Conservation (phyloP, 2,329 filamentous ascomycete species). For the Periconia digitata region DNA sequence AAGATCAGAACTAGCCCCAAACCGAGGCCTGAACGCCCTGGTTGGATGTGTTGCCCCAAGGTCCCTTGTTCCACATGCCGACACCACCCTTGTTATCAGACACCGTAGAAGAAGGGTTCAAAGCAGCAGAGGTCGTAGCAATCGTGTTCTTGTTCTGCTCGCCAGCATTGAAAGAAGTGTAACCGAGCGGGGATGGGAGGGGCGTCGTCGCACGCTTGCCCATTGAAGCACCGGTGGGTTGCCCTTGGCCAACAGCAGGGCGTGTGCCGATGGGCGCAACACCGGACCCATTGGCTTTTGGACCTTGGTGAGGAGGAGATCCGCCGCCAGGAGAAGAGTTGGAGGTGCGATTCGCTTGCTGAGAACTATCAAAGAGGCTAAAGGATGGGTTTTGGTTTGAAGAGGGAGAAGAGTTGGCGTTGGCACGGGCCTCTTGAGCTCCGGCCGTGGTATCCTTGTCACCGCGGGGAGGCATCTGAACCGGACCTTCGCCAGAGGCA, state of each 20-base stretch:
- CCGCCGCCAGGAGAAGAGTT: conserved; percentile 81
- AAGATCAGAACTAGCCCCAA: conserved; percentile 69
- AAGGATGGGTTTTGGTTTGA: conserved; percentile 59
- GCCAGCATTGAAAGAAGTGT: conserved; percentile 61
- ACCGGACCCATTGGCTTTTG: conserved; percentile 61
- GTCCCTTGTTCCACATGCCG: conserved; percentile 72
- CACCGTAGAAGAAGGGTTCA: conserved; percentile 57
- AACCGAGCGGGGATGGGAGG: conserved; percentile 80
- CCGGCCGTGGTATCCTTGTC: conserved; percentile 49
- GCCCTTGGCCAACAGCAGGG: conserved; percentile 64
- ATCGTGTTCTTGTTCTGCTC: conserved; percentile 52
- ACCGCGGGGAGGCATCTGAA: conserved; percentile 53
- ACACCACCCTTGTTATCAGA: conserved; percentile 49
- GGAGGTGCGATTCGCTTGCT: conserved; percentile 76
- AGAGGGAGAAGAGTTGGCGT: conserved; percentile 84
- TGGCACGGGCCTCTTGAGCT: conserved; percentile 67
- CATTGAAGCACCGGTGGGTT: conserved; percentile 60
- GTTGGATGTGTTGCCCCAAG: conserved; percentile 72
- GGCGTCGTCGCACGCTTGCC: conserved; percentile 88
- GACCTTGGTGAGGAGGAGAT: conserved; percentile 71
- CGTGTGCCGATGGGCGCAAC: conserved; percentile 95
- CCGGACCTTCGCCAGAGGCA: conserved; percentile 54
- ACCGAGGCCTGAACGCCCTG: conserved; percentile 89
- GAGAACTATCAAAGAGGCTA: conserved; percentile 51
- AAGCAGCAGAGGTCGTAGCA: conserved; percentile 56